Evolutionary conservation across 768 basidiomycete genomes (phyloP).

Genomic region (Thelephora aurantiotincta): DNA sequence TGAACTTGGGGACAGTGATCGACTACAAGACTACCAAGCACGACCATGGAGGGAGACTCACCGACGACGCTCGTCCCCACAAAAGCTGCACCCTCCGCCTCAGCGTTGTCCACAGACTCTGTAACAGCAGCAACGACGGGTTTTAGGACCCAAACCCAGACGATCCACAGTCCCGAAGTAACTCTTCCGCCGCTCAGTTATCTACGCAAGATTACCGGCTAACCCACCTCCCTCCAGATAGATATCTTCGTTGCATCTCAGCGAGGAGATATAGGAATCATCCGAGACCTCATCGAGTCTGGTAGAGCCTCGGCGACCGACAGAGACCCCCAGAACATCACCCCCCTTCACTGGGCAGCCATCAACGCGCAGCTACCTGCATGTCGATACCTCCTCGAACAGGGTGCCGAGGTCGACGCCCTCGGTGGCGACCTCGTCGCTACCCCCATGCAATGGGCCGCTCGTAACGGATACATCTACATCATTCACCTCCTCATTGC

Average conservation of each 20-base stretch:
- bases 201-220: not conserved
- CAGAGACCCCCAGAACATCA: constrained; percentile 83
- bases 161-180: not conserved
- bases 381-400: constrained; percentile 77
- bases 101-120: constrained; percentile 22
- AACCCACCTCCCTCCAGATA: constrained; percentile 20
- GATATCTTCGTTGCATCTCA: constrained; percentile 81
- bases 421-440: constrained; percentile 88
- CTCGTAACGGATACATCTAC: constrained; percentile 92
- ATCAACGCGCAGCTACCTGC: constrained; percentile 91
- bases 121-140: constrained; percentile 29
- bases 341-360: constrained; percentile 95
- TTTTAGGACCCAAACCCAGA: constrained; percentile 10
- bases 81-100: constrained; percentile 37
- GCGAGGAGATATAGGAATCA: constrained; percentile 58
- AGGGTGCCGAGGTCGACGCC: constrained; percentile 91
- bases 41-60: constrained; percentile 11
- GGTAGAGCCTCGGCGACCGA: constrained; percentile 61
- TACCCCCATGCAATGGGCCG: constrained; percentile 97
- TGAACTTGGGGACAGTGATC: too few relatives aligned
- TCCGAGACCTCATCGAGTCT: constrained; percentile 56
- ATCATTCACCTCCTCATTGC: constrained; percentile 84
- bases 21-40: too few relatives aligned
- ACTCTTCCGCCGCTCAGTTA: not conserved
- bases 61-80: constrained; percentile 21